Conservation (phyloP, 169 alveolate genomes). For the Cryptosporidium ryanae region DNA sequence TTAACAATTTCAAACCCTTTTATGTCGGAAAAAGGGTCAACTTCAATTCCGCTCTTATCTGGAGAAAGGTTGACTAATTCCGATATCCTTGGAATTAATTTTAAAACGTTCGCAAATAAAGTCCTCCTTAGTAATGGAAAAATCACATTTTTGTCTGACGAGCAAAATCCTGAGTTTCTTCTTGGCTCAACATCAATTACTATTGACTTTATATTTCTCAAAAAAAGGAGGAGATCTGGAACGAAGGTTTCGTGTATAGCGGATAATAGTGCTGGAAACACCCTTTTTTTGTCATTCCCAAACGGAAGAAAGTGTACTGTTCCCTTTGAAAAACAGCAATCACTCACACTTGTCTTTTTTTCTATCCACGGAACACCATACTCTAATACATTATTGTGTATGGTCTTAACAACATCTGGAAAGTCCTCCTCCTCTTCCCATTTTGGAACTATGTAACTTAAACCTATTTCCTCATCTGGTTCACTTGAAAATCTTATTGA, state of each 20-base stretch:
- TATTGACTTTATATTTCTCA: conserved; percentile 45
- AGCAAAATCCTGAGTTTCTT: conserved; percentile 35
- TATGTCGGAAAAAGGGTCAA: conserved; percentile 15
- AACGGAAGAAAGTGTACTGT: conserved; percentile 67
- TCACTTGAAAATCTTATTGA: conserved; percentile 59
- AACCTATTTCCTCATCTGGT: conserved; percentile 54
- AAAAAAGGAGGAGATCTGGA: conserved; percentile 52
- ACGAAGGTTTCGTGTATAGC: conserved; percentile 67
- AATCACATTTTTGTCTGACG: background rate
- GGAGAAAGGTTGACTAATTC: background rate
- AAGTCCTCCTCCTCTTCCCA: conserved; percentile 47
- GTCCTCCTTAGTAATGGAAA: conserved; percentile 60
- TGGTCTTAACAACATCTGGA: conserved; percentile 45
- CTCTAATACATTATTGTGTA: conserved; percentile 13
- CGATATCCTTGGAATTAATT: conserved; percentile 16
- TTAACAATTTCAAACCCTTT: conserved; percentile 11
- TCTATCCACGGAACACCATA: conserved; percentile 69
- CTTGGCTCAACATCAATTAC: conserved; percentile 73
- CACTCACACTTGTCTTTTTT: background rate
- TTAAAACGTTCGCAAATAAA: background rate
- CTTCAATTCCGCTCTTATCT: background rate
- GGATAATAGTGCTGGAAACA: conserved; percentile 41
- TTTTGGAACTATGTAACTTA: conserved; percentile 64
- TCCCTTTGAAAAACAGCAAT: background rate
- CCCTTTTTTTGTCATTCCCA: conserved; percentile 19